Conservation (phyloP, 2,329 filamentous ascomycete genomes). For the Fusarium tjaetaba region DNA sequence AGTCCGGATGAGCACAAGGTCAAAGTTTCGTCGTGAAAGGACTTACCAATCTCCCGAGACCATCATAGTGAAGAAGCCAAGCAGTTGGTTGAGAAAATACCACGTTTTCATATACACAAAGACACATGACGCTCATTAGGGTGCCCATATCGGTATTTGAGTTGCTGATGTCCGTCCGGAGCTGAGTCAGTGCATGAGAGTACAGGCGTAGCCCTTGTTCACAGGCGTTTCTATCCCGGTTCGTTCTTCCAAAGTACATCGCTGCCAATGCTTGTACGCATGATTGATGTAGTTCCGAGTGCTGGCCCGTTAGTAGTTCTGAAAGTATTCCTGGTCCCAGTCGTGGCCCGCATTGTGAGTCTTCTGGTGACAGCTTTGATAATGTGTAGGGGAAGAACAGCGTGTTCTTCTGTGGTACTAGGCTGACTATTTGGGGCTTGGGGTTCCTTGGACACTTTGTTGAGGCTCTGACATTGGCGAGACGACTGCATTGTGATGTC, state of each 20-base stretch:
- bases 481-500: neutral
- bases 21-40: neutral
- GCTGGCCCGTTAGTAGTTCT: neutral
- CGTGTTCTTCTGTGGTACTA: neutral
- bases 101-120: constrained; percentile 23
- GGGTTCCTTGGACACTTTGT: neutral
- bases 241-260: constrained; percentile 19
- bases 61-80: constrained; percentile 28
- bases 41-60: constrained; percentile 13
- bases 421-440: neutral
- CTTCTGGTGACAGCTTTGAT: constrained; percentile 7
- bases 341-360: neutral
- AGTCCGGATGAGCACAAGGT: neutral
- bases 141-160: constrained; percentile 1
- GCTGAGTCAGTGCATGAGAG: constrained; percentile 15
- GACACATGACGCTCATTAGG: constrained; percentile 17
- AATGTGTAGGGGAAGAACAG: constrained; percentile 23
- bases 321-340: neutral
- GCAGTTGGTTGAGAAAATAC: constrained; percentile 20
- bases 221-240: constrained; percentile 6
- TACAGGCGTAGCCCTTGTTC: constrained; percentile 9
- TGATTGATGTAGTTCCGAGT: constrained; percentile 9
- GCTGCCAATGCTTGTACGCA: constrained; percentile 16
- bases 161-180: constrained; percentile 8
- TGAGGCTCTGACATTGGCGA: neutral